phyloP scores from a whole-genome alignment of 495 filamentous ascomycete species.

The Lentithecium fluviatile region DNA sequence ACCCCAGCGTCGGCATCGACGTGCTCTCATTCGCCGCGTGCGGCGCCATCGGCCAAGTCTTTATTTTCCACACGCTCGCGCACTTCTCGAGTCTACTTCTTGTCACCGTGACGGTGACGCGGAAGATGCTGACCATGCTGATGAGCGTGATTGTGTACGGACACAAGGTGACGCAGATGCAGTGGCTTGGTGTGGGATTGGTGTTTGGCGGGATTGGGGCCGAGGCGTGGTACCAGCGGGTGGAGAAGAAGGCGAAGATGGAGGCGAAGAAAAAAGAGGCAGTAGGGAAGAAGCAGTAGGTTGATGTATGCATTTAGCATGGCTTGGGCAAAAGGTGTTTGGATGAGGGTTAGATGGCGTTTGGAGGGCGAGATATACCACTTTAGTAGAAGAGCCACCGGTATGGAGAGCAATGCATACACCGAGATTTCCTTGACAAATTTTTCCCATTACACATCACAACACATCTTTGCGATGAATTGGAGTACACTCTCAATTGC shows the following conservation, averaged over 20 bases:
- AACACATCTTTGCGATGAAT: too few species aligned
- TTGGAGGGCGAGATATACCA: too few species aligned
- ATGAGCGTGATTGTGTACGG: conserved; percentile 93
- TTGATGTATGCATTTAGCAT: too few species aligned
- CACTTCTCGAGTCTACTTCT: conserved; percentile 88
- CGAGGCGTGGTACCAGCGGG: conserved; percentile 76
- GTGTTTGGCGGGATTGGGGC: conserved; percentile 95
- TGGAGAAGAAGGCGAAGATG: conserved; percentile 72
- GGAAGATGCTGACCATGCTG: conserved; percentile 99
- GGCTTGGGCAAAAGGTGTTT: too few species aligned
- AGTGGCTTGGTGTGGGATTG: conserved; percentile 87
- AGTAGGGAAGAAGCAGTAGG: conserved; percentile 11
- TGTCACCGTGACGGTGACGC: conserved; percentile 93
- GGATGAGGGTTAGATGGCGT: too few species aligned
- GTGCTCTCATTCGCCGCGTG: conserved; percentile 90
- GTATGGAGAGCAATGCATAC: too few species aligned
- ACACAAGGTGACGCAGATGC: conserved; percentile 76
- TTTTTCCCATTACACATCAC: too few species aligned
- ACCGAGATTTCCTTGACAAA: too few species aligned
- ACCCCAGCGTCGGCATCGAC: conserved; percentile 78
- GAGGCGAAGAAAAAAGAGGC: conserved; percentile 43
- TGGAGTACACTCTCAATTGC: too few species aligned
- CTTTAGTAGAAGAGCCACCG: too few species aligned
- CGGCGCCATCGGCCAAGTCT: conserved; percentile 90
- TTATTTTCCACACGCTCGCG: conserved; percentile 95